A percentile compares a stretch with the other conserved stretches of the same genome.
phyloP scores from a whole-genome alignment of 495 filamentous ascomycete species.

The Aspergillus saccharolyticus region DNA sequence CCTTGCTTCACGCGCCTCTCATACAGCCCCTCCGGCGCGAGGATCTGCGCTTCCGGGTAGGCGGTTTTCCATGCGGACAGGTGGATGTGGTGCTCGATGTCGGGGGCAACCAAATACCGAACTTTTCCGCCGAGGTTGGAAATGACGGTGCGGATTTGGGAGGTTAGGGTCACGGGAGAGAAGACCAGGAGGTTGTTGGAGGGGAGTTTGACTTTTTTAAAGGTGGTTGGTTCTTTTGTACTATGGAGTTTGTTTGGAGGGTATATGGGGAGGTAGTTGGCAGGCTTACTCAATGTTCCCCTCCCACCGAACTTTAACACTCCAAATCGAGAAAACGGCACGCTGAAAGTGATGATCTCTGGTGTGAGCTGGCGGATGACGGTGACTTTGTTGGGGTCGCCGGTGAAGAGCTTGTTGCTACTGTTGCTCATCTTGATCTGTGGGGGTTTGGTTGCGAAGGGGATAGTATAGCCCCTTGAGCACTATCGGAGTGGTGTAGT shows the following conservation, averaged over 20 bases:
- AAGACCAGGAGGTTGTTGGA: constrained; percentile 45
- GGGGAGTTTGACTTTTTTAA: not conserved
- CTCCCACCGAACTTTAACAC: not conserved
- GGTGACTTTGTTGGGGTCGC: not conserved
- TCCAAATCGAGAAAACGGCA: not conserved
- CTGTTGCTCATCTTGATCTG: no score
- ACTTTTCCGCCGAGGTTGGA: constrained; percentile 59
- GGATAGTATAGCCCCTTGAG: no score
- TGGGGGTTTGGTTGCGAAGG: no score
- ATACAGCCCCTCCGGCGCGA: constrained; percentile 76
- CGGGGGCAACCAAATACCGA: constrained; percentile 74
- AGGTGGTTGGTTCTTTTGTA: not conserved
- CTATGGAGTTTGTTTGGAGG: no score
- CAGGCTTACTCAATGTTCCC: not conserved
- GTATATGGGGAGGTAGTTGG: no score
- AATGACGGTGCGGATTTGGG: constrained; percentile 61
- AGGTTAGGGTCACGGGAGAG: constrained; percentile 79
- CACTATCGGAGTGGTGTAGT: no score
- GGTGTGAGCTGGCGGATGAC: not conserved
- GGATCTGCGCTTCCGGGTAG: constrained; percentile 68
- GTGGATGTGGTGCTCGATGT: constrained; percentile 90
- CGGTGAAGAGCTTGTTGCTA: not conserved
- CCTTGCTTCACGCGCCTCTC: constrained; percentile 72
- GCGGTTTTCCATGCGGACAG: constrained; percentile 74
- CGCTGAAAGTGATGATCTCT: not conserved